These are phyloP conservation scores for Centaurea solstitialis DNA, from an alignment of 129 eudicot genomes.

Conservation along the genomic window DNA sequence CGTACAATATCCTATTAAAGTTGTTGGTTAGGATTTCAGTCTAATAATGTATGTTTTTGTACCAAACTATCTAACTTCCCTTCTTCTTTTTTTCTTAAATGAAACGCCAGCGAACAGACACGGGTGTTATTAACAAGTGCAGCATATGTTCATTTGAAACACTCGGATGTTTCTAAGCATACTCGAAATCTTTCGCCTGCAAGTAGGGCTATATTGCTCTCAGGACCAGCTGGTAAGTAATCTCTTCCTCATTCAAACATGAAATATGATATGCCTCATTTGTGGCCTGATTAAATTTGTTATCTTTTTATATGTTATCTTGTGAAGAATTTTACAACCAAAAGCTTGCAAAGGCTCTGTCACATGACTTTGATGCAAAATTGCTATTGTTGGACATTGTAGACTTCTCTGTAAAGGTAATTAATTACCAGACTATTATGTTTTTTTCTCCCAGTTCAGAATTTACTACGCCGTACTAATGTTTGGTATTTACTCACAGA, in stretches of 20 bases:
- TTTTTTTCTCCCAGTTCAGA: not conserved
- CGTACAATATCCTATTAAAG: not conserved
- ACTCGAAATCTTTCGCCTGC: conserved; percentile 87
- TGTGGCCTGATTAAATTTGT: conserved; percentile 7
- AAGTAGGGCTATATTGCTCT: conserved; percentile 84
- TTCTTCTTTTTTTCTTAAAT: conserved; percentile 17
- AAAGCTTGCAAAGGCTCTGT: conserved; percentile 82
- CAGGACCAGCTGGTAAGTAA: conserved; percentile 84
- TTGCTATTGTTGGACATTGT: conserved; percentile 69
- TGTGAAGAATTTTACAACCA: conserved; percentile 74
- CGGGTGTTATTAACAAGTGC: conserved; percentile 79
- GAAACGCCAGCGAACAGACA: conserved; percentile 76
- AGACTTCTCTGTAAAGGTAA: conserved; percentile 86
- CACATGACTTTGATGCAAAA: conserved; percentile 82
- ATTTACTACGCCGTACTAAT: conserved; percentile 27
- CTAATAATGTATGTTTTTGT: not conserved
- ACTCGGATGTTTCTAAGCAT: conserved; percentile 77
- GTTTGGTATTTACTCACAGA: conserved; percentile 46
- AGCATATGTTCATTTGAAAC: conserved; percentile 89
- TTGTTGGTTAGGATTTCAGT: conserved; percentile 2
- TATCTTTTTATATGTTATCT: conserved; percentile 17
- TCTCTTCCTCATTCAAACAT: conserved; percentile 8
- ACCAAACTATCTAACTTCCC: not conserved
- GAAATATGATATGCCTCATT: not conserved
- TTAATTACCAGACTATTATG: conserved; percentile 1